Evolutionary conservation across 345 rosid species (phyloP).

Genomic region (Physaria fendleri): DNA sequence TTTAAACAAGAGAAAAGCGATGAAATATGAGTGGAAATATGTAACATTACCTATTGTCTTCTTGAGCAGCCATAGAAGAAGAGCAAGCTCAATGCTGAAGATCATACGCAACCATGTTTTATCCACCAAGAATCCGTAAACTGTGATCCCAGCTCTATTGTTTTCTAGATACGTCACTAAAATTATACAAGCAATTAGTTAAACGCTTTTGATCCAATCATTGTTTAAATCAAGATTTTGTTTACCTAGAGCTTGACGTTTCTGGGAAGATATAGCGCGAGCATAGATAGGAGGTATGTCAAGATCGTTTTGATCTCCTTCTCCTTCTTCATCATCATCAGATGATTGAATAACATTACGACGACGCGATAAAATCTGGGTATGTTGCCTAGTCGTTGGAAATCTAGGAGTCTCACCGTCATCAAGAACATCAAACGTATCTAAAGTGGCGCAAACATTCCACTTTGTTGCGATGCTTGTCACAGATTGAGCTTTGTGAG

Average conservation of each 20-base stretch:
- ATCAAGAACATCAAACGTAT: slow-evolving; percentile 51
- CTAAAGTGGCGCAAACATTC: slow-evolving; percentile 74
- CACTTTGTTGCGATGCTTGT: slow-evolving; percentile 76
- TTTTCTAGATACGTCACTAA: slow-evolving; percentile 79
- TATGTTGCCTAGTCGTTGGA: slow-evolving; percentile 19
- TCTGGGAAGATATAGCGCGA: slow-evolving; percentile 57
- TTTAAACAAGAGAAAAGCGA: background rate
- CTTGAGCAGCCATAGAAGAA: slow-evolving; percentile 84
- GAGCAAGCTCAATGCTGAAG: slow-evolving; percentile 69
- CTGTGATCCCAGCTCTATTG: slow-evolving; percentile 79
- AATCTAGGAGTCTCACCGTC: slow-evolving; percentile 46
- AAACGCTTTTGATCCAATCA: background rate
- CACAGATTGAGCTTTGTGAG: slow-evolving; percentile 71
- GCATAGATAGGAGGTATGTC: slow-evolving; percentile 60
- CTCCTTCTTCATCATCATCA: slow-evolving; percentile 59
- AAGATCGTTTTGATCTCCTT: slow-evolving; percentile 45
- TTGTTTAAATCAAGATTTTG: background rate
- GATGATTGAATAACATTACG: slow-evolving; percentile 32
- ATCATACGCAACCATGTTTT: slow-evolving; percentile 77
- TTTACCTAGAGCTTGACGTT: slow-evolving; percentile 83
- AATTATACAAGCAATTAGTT: background rate
- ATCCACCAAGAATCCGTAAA: slow-evolving; percentile 74
- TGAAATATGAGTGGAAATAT: background rate
- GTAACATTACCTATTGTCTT: slow-evolving; percentile 48
- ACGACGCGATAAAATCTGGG: slow-evolving; percentile 23